Conservation (phyloP, 2,329 filamentous ascomycete genomes). For the Neofusicoccum sp. region DNA sequence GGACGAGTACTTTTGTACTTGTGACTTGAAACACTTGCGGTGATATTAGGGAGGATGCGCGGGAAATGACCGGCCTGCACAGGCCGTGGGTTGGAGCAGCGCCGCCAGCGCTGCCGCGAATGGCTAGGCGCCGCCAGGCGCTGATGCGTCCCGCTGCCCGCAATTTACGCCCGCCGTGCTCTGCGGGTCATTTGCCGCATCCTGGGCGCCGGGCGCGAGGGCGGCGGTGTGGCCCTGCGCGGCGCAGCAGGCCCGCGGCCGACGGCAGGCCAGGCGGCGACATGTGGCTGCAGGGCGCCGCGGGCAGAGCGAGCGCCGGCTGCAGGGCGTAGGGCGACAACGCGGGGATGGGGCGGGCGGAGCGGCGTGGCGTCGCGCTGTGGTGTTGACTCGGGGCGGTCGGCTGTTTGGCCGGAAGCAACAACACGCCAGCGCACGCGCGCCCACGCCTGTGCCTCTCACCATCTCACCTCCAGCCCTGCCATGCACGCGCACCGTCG, state of each 20-base stretch:
- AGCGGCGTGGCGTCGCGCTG: neutral
- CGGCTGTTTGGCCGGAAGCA: conserved; percentile 5
- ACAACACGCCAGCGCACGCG: neutral
- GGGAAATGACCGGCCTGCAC: conserved; percentile 6
- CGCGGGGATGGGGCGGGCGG: neutral
- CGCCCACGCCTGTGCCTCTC: neutral
- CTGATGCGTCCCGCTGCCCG: no score
- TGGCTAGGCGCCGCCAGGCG: neutral
- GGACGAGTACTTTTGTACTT: conserved; percentile 15
- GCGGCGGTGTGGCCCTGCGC: no score
- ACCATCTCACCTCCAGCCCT: neutral
- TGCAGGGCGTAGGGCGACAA: neutral
- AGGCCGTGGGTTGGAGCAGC: neutral
- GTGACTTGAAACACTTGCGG: conserved; percentile 3
- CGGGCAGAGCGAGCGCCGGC: neutral
- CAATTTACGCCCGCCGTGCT: neutral
- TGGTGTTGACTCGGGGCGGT: neutral
- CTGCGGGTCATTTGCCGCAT: conserved; percentile 4
- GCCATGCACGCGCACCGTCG: neutral
- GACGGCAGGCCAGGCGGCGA: no score
- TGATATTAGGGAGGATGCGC: conserved; percentile 13
- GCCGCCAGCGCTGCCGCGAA: neutral
- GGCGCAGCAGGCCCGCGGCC: no score
- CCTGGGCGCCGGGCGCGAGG: neutral
- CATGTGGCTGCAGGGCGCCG: no score